Evolutionary conservation across 306 rosid genomes (phyloP).

Genomic region (Cicer cuneatum): DNA sequence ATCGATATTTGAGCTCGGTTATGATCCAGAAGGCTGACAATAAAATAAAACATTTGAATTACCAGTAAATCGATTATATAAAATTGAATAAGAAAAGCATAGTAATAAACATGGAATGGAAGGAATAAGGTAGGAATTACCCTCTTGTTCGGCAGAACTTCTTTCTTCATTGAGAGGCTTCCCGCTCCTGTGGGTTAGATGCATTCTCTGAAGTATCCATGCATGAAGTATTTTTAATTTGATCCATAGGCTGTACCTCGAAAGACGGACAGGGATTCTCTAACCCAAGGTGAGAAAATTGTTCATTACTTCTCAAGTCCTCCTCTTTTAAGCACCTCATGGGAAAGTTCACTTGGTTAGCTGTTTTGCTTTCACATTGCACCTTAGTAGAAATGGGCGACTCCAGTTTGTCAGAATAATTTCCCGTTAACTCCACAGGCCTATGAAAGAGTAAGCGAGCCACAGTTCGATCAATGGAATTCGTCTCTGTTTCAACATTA

Average conservation of each 20-base stretch:
- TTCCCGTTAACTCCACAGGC: conserved; percentile 63
- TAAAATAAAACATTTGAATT: conserved; percentile 51
- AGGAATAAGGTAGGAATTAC: conserved; percentile 70
- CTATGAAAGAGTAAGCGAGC: conserved; percentile 93
- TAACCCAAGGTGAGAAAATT: conserved; percentile 50
- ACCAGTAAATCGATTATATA: conserved; percentile 55
- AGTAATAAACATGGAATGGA: conserved; percentile 43
- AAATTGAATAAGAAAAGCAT: conserved; percentile 22
- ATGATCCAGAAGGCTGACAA: conserved; percentile 64
- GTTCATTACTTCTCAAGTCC: conserved; percentile 47
- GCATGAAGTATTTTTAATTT: conserved; percentile 53
- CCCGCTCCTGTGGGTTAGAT: conserved; percentile 59
- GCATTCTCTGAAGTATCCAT: conserved; percentile 63
- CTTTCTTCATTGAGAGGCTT: conserved; percentile 65
- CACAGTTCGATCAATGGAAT: conserved; percentile 84
- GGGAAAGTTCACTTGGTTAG: conserved; percentile 48
- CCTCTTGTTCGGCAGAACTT: conserved; percentile 40
- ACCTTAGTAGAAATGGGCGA: conserved; percentile 56
- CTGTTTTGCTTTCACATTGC: conserved; percentile 48
- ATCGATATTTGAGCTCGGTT: conserved; percentile 40
- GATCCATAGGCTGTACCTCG: conserved; percentile 52
- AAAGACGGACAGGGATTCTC: conserved; percentile 44
- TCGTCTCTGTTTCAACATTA: conserved; percentile 80
- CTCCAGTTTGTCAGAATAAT: conserved; percentile 56
- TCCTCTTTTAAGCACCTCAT: conserved; percentile 50